Evolutionary conservation across 192 early-diverging fungal genomes (phyloP), one percentile per base, ranked within the genome.

Genomic region (Spinellus fusiger): DNA sequence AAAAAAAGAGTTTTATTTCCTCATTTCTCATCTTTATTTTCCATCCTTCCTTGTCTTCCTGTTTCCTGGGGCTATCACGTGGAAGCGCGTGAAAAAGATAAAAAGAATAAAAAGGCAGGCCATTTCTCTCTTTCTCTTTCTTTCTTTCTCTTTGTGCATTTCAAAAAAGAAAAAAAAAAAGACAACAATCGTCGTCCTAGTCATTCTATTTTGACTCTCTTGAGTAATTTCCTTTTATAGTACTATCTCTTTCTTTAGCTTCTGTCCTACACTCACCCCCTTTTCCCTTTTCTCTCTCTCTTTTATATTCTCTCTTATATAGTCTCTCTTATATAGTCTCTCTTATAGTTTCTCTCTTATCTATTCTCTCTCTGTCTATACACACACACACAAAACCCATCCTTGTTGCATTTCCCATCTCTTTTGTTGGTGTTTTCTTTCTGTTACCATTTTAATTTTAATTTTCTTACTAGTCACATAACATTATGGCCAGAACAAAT

Each of bases 161-260:
- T 13, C n/a, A 10, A 51, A 51, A 44, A 59, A 23, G 38, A 37
- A 58, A 58, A 37, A 57, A 58, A 37, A 58, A 33, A 37, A 44
- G 22, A n/a, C n/a, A n/a, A n/a, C n/a, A n/a, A n/a, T n/a, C n/a
- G n/a, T n/a, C n/a, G n/a, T n/a, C n/a, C n/a, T n/a, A n/a, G n/a
- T n/a, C n/a, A n/a, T n/a, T n/a, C n/a, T n/a, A n/a, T n/a, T n/a
- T n/a, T n/a, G n/a, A n/a, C n/a, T n/a, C n/a, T n/a, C n/a, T n/a
- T n/a, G n/a, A n/a, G n/a, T n/a, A n/a, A n/a, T n/a, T n/a, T n/a
- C n/a, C n/a, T n/a, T n/a, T n/a, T n/a, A n/a, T n/a, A n/a, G n/a
- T n/a, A n/a, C n/a, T n/a, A n/a, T n/a, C n/a, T n/a, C n/a, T n/a
- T n/a, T n/a, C n/a, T n/a, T n/a, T n/a, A n/a, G n/a, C n/a, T n/a